A percentile compares a stretch with the other conserved stretches of the same genome.
Evolutionary conservation across 2,329 filamentous ascomycete species (phyloP).

Genomic region (Ascochyta lentis): DNA sequence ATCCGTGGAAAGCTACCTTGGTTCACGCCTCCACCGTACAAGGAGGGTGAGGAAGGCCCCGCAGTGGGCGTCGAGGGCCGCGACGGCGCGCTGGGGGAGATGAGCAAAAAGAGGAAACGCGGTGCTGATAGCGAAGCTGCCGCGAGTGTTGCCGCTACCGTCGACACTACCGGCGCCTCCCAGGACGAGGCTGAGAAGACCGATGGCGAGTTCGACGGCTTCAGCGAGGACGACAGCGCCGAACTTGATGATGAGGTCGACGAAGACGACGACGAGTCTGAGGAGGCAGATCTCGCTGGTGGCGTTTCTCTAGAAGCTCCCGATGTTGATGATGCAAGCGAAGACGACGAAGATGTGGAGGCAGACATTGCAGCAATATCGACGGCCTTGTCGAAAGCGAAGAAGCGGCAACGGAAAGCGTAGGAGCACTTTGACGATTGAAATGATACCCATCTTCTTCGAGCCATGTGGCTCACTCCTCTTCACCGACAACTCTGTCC

Average conservation of each 20-base stretch:
- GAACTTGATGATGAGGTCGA: slow-evolving; percentile 26
- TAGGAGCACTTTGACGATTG: slow-evolving; percentile 25
- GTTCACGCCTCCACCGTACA: slow-evolving; percentile 80
- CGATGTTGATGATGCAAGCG: slow-evolving; percentile 26
- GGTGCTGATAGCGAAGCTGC: slow-evolving; percentile 43
- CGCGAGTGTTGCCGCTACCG: slow-evolving; percentile 27
- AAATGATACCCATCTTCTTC: slow-evolving; percentile 38
- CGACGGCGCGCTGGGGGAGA: slow-evolving; percentile 82
- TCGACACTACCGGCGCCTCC: slow-evolving; percentile 19
- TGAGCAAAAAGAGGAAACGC: slow-evolving; percentile 77
- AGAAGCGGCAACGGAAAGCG: slow-evolving; percentile 39
- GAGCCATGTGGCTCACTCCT: slow-evolving; percentile 9
- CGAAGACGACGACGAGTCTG: slow-evolving; percentile 28
- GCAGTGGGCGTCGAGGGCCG: slow-evolving; percentile 65
- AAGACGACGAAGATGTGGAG: slow-evolving; percentile 43
- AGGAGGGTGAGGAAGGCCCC: slow-evolving; percentile 44
- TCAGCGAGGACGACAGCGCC: slow-evolving; percentile 30
- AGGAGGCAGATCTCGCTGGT: slow-evolving; percentile 29
- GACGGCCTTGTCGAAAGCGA: slow-evolving; percentile 40
- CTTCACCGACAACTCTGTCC: background rate
- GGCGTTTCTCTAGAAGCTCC: slow-evolving; percentile 17
- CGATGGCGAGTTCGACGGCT: slow-evolving; percentile 43
- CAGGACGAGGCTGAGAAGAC: slow-evolving; percentile 29
- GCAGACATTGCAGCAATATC: slow-evolving; percentile 46
- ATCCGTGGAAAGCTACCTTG: slow-evolving; percentile 94